phyloP scores from a whole-genome alignment of 306 rosid species.

The Rubus idaeus region DNA sequence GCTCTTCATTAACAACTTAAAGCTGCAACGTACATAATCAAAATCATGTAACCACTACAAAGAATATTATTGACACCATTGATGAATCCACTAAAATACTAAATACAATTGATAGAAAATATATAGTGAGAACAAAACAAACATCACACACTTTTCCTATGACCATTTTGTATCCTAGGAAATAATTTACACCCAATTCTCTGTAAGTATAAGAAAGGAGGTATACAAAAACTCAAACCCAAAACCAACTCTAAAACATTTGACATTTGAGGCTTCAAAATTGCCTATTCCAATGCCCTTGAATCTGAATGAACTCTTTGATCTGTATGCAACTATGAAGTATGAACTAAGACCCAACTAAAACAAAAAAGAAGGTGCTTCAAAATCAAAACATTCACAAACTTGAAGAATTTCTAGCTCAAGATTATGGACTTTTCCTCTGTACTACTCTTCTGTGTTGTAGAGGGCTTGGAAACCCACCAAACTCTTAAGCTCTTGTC shows the following conservation, averaged over 20 bases:
- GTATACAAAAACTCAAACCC: constrained; percentile 22
- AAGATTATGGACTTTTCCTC: constrained; percentile 25
- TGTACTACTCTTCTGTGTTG: constrained; percentile 11
- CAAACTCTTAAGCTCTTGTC: constrained; percentile 89
- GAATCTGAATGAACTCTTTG: constrained; percentile 5
- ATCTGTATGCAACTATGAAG: constrained; percentile 21
- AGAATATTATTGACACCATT: constrained; percentile 34
- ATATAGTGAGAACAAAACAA: constrained; percentile 4
- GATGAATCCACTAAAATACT: constrained; percentile 35
- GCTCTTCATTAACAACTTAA: constrained; percentile 16
- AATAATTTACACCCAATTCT: constrained; percentile 31
- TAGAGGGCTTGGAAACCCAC: constrained; percentile 76
- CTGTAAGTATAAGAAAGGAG: constrained; percentile 9
- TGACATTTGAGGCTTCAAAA: constrained; percentile 28
- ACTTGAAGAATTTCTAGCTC: constrained; percentile 20
- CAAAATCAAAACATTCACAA: constrained; percentile 8
- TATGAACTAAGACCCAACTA: constrained; percentile 22
- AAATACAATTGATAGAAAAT: constrained; percentile 41
- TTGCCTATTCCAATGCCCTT: constrained; percentile 11
- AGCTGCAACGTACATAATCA: constrained; percentile 19
- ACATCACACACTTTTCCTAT: constrained; percentile 35
- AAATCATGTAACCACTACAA: constrained; percentile 27
- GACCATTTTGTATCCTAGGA: constrained; percentile 19
- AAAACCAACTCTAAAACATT: constrained; percentile 4
- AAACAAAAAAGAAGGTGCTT: constrained; percentile 40